Conservation (phyloP, 2,329 filamentous ascomycete species). For the Neopestalotiopsis rosae region DNA sequence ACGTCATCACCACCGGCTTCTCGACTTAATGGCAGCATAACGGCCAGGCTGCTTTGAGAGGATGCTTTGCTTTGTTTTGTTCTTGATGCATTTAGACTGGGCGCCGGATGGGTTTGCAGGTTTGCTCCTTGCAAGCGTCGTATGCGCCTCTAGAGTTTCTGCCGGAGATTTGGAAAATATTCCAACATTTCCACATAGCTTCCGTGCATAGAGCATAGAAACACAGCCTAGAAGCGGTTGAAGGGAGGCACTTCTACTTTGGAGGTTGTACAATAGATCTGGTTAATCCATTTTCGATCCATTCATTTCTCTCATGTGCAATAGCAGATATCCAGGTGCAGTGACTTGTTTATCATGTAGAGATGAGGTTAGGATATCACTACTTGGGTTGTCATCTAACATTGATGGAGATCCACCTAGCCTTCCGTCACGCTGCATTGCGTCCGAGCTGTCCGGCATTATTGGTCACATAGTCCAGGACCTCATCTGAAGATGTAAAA, state of each 20-base stretch:
- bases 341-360: too few relatives aligned
- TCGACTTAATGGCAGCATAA: conserved; percentile 23
- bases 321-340: too few relatives aligned
- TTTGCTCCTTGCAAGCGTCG: conserved; percentile 30
- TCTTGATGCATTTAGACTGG: conserved; percentile 33
- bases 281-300: conserved; percentile 7
- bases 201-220: conserved; percentile 34
- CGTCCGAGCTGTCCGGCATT: conserved; percentile 26
- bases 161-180: conserved; percentile 23
- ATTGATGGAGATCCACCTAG: not conserved
- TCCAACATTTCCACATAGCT: conserved; percentile 26
- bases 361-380: too few relatives aligned
- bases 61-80: conserved; percentile 27
- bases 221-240: conserved; percentile 35
- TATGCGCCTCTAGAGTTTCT: conserved; percentile 21
- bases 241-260: conserved; percentile 27
- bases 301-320: too few relatives aligned
- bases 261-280: conserved; percentile 40
- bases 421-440: not conserved
- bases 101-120: conserved; percentile 32
- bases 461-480: conserved; percentile 23
- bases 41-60: conserved; percentile 28
- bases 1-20: conserved; percentile 19
- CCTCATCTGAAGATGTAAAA: conserved; percentile 21
- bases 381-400: too few relatives aligned